A percentile compares a stretch with the other conserved stretches of the same genome.
Conservation (phyloP, 768 basidiomycete species). For the Boletus eberwhitei region DNA sequence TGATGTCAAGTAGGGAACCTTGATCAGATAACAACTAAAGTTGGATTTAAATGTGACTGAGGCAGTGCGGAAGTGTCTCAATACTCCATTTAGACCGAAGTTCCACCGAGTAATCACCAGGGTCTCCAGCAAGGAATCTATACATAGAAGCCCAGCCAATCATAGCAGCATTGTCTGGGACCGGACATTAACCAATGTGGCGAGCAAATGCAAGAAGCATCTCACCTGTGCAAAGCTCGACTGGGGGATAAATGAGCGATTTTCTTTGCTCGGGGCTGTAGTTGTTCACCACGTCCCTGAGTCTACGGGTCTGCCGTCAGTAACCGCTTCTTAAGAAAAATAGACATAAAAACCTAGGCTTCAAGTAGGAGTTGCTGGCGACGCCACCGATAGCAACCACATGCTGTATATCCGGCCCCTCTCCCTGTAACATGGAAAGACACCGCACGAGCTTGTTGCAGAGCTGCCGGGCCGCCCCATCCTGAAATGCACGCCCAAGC, state of each 20-base stretch:
- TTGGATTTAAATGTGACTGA: neutral
- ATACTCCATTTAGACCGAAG: constrained; percentile 77
- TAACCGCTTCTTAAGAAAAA: neutral
- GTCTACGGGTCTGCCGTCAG: constrained; percentile 24
- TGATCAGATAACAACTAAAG: neutral
- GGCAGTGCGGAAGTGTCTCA: constrained; percentile 34
- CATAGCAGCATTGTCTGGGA: constrained; percentile 94
- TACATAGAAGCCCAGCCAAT: constrained; percentile 90
- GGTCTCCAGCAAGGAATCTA: constrained; percentile 62
- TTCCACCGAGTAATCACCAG: constrained; percentile 59
- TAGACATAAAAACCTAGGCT: constrained; percentile 48
- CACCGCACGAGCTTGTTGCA: constrained; percentile 59
- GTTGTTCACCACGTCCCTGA: constrained; percentile 28
- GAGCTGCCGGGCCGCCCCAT: constrained; percentile 66
- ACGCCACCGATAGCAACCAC: constrained; percentile 92
- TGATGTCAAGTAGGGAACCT: neutral
- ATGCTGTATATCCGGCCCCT: constrained; percentile 45
- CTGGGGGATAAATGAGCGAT: constrained; percentile 69
- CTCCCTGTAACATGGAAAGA: constrained; percentile 40
- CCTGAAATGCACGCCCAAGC: constrained; percentile 72
- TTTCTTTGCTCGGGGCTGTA: constrained; percentile 35
- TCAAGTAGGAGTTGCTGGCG: constrained; percentile 76
- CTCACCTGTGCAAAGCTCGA: constrained; percentile 76
- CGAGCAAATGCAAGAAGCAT: neutral
- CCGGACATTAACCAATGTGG: neutral